Base-by-base conservation (phyloP, 192 early-diverging fungal species). In the Mortierella antarctica region DNA sequence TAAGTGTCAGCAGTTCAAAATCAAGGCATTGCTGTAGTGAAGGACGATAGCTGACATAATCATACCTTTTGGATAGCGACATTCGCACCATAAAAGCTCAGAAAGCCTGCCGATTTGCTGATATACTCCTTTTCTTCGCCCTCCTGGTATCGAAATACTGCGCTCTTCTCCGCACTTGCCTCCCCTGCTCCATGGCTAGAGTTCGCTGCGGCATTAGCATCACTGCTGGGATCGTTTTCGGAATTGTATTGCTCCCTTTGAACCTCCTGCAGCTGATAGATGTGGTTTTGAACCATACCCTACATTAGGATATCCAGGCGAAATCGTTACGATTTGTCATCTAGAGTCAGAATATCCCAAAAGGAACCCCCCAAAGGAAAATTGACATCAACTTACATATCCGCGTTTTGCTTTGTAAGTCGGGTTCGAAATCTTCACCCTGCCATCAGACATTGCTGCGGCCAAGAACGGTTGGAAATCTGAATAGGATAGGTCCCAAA, bases 401-500 rank as follows among this genome's bases (percentile, higher is more conserved):
- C 77, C 77, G n/a, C 77, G 77, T 8, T 42, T 67, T 15, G 65
- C 65, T 20, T 71, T 71, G 54, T 68, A 80, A 9, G 77, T 59
- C 21, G 70, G 70, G 44, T 80, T 80, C 6, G 70, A 55, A 14
- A 80, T 56, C 18, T 62, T 61, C 14, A 80, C 58, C 15, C 57
- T 58, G 8, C 77, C 77, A 57, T 80, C 77, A 11, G 77, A 80
- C 18, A 80, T 55, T 1, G 62, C 77, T n/a, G 65, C 65, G 5
- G 77, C 70, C 4, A 71, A 18, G 52, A 60, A 80, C 2, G 77
- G 77, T 45, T 80, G 77, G 13, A 57, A 80, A 9, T 80, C 69
- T 1, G 77, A 80, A 47, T 67, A 80, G 13, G 69, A 65, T 15
- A 80, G 40, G 60, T 80, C 77, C 77, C 77, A 80, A n/a, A 80